Evolutionary conservation across 169 alveolate species (phyloP).

Genomic region (Besnoitia besnoiti): DNA sequence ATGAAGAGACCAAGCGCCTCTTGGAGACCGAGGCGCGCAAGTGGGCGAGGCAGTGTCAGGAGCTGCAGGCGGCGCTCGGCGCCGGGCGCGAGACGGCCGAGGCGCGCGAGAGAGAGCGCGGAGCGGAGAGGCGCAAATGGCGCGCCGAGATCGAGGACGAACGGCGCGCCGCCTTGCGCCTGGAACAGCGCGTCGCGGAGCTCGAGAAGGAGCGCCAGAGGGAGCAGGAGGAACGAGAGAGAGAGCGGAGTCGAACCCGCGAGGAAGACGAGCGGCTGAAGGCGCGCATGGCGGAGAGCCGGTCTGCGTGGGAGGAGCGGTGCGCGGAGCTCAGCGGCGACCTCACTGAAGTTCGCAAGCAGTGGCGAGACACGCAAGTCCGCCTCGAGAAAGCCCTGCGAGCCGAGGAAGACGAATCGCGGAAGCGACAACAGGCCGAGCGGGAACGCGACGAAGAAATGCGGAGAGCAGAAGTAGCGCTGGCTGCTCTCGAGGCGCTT

Average conservation of each 20-base stretch:
- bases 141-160: not conserved
- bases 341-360: not conserved
- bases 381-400: not conserved
- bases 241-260: not conserved
- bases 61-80: not conserved
- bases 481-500: not conserved
- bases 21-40: not conserved
- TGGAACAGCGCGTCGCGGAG: not conserved
- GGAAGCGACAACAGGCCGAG: not conserved
- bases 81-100: not conserved
- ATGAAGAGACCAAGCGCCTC: not conserved
- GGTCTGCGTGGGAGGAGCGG: slow-evolving; percentile 2
- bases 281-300: not conserved
- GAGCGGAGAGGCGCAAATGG: not conserved
- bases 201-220: not conserved
- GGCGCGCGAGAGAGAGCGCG: not conserved
- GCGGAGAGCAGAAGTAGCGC: not conserved
- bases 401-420: not conserved
- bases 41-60: slow-evolving; percentile 9
- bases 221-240: not conserved
- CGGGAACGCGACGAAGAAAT: not conserved
- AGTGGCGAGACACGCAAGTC: not conserved
- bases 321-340: not conserved
- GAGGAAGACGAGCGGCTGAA: not conserved
- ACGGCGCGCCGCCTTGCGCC: not conserved